Conservation (phyloP, 2,329 filamentous ascomycete species). For the Teratosphaeria pseudoeucalypti region DNA sequence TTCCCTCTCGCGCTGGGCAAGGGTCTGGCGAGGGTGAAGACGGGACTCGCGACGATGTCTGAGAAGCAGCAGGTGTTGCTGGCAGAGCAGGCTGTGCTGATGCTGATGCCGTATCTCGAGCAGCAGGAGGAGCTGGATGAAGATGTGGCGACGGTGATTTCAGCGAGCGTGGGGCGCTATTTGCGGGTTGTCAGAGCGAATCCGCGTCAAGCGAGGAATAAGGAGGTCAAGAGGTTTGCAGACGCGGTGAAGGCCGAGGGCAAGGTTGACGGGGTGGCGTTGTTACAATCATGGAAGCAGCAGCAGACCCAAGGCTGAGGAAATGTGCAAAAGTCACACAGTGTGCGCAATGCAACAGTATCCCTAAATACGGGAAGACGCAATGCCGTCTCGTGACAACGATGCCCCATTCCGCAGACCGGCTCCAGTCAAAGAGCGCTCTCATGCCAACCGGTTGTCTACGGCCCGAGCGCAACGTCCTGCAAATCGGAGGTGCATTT, state of each 20-base stretch:
- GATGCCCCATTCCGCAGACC: too few species aligned
- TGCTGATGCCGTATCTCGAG: slow-evolving; percentile 38
- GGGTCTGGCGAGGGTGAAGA: slow-evolving; percentile 53
- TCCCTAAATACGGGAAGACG: too few species aligned
- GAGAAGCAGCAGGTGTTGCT: slow-evolving; percentile 26
- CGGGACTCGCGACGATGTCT: slow-evolving; percentile 31
- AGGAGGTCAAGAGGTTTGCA: background rate
- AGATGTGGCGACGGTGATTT: slow-evolving; percentile 43
- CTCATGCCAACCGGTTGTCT: too few species aligned
- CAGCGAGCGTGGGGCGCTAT: slow-evolving; percentile 27
- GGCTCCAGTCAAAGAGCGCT: too few species aligned
- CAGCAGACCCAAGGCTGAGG: background rate
- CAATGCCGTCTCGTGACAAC: too few species aligned
- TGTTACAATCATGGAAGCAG: background rate
- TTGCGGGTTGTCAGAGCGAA: slow-evolving; percentile 4
- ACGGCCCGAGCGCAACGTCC: too few species aligned
- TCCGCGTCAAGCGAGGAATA: background rate
- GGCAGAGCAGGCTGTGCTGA: slow-evolving; percentile 37
- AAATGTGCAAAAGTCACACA: background rate
- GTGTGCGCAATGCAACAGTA: too few species aligned
- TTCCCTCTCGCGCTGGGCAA: slow-evolving; percentile 64
- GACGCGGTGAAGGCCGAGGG: background rate
- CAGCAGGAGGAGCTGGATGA: slow-evolving; percentile 34
- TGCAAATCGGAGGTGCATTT: too few species aligned
- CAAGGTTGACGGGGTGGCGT: background rate